Percentiles rank a stretch among this genome's conserved stretches.
phyloP scores from a whole-genome alignment of 1,284 basidiomycete genomes.

The Cutaneotrichosporon cutaneum region DNA sequence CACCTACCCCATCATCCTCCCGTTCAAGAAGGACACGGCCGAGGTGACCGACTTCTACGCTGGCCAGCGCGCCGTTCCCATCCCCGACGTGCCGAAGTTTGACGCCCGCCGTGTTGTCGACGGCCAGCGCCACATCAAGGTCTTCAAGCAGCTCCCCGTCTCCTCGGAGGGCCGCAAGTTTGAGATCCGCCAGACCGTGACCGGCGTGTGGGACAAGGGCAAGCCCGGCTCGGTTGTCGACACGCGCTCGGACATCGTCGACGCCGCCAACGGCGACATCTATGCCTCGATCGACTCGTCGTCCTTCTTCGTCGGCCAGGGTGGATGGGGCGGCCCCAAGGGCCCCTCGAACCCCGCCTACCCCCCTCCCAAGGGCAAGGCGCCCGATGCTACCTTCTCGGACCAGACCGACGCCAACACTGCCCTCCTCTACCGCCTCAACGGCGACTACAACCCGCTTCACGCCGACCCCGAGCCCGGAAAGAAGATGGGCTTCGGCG shows the following conservation, averaged over 20 bases:
- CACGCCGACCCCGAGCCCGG: conserved; percentile 28
- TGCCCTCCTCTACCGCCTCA: conserved; percentile 25
- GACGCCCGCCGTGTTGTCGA: conserved; percentile 24
- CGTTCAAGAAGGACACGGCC: conserved; percentile 23
- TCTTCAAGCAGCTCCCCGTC: conserved; percentile 22
- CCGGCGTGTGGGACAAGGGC: conserved; percentile 28
- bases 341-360: conserved; percentile 11
- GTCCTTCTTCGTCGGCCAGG: conserved; percentile 26
- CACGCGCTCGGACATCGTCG: conserved; percentile 25
- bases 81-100: conserved; percentile 24
- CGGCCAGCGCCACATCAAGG: conserved; percentile 24
- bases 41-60: conserved; percentile 26
- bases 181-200: conserved; percentile 21
- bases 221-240: conserved; percentile 24
- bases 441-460: conserved; percentile 29
- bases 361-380: conserved; percentile 16
- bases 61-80: conserved; percentile 13
- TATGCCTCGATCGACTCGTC: conserved; percentile 13
- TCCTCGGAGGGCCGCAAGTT: conserved; percentile 23
- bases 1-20: conserved; percentile 25
- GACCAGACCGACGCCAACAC: conserved; percentile 23
- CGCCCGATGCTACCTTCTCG: conserved; percentile 15
- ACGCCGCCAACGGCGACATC: conserved; percentile 16
- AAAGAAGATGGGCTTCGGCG: conserved; percentile 27
- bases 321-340: conserved; percentile 27